Evolutionary conservation across 108 stramenopile species (phyloP), one percentile per base, ranked within the genome.

Genomic region (Cyclotella atomus): DNA sequence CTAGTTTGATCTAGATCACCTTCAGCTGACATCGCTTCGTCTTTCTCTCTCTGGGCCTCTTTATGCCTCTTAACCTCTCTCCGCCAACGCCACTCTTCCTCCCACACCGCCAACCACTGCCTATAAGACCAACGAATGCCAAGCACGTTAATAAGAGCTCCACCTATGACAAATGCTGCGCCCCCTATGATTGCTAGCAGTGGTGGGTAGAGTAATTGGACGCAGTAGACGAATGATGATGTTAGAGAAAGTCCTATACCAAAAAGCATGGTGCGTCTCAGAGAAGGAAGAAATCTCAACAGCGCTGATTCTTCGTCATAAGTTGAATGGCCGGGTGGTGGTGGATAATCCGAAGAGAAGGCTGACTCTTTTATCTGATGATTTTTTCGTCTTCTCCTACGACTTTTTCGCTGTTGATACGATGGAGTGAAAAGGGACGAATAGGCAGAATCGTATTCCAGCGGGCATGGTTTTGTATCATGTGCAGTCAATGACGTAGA

Each of bases 121-220:
- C 68, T 67, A 57, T 73, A 73, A 9, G 38, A 55, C 71, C 71
- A 73, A 32, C 72, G 36, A 12, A 45, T 33, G 19, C 52, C 66
- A 0, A 36, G 25, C 8, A 81, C 72, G 53, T 65, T 69, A 28
- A 73, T 35, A 28, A 63, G 8, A 23, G 72, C 66, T 19, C 79
- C 79, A 34, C 65, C 68, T 20, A 81, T 27, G 5, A 73, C 71
- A 16, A 81, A 32, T 5, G 79, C 67, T 2, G 79, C 79, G n/a
- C 79, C 79, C 29, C 79, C 79, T 59, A 65, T 55, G 19, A 81
- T 50, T n/a, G 63, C 79, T 32, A 81, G 43, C 41, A 81, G 49
- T 32, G 79, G 79, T 32, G 79, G 79, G 44, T 73, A 81, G 27
- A 81, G 61, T 52, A 81, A 64, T 69, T 81, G 79, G 19, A 68